Evolutionary conservation across 495 filamentous ascomycete genomes (phyloP), one percentile per base, ranked within the genome.

Genomic region (Letharia lupina): DNA sequence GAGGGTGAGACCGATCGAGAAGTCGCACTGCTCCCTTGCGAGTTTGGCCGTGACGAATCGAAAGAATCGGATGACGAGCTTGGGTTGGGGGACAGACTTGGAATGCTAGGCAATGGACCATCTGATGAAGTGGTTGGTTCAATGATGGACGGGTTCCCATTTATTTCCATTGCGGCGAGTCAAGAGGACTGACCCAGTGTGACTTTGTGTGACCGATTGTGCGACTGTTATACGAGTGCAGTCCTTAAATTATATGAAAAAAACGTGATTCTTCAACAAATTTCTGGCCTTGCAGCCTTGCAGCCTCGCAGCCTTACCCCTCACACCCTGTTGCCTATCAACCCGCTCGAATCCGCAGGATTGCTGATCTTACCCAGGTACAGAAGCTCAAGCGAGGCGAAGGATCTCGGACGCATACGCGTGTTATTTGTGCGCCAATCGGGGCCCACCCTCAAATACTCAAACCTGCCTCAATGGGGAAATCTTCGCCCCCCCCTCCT

Each of bases 11-110:
- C 35, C 0, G 64, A 60, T 2, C 39, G 42, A 18, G 57, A 65
- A 33, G 64, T 61, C 15, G n/a, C 37, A n/a, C 57, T 65, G 57
- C 42, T 65, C 8, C 15, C 28, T 33, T 40, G 31, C 23, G 64
- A 61, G 5, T 42, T 37, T n/a, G 57, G 57, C 10, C 45, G 35
- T n/a, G 44, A 61, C 11, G 56, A 60, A n/a, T 61, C 64, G 31
- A 28, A 42, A 23, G 56, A 61, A n/a, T 33, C 40, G 35, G 37
- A 23, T 2, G 64, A 54, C 18, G 64, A 37, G n/a, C 28, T 44
- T 61, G 33, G 11, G 18, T 57, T 23, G 50, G 59, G 39, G 59
- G 58, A 39, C 18, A 60, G 64, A 12, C 44, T 61, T 28, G 64
- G 42, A 1, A 18, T 48, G 18, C 4, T 33, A 33, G 58, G 50